Evolutionary conservation across 306 rosid genomes (phyloP), one percentile per base, ranked within the genome.

Genomic region (Lathyrus tuberosus): DNA sequence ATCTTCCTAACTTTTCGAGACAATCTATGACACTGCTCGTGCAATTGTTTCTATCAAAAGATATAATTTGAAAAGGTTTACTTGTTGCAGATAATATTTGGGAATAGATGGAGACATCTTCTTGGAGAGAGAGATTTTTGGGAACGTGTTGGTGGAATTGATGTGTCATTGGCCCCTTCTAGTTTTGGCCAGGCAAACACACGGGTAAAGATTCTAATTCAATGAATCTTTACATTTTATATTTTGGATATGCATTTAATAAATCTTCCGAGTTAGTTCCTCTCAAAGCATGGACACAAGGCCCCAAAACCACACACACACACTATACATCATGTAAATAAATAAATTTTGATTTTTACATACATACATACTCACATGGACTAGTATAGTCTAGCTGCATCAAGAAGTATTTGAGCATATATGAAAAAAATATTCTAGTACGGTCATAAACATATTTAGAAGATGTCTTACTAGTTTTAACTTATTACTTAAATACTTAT

Each of bases 181-280:
- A 83, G 96, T 88, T 90, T 94, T 88, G 98, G 97, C 70, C 97
- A 90, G 78, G 98, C 98, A 76, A 93, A 93, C 83, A 93, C 98
- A 47, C 79, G 86, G 90, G 98, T 90, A 82, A 71, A 56, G 70
- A 69, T 62, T 49, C 53, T 78, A 58, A 65, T 43, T 22, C 18
- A 22, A 46, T 42, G 47, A 57, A 26, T 71, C 13, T 20, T 78
- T 58, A 3, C 40, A 62, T 63, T 61, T 73, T 52, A 60, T 17
- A n/a, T 62, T 56, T 52, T 40, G 62, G 69, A 14, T 52, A 4
- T 80, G 67, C 38, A 26, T 56, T 62, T 65, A 24, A 38, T 73
- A 24, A 33, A 14, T 65, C 37, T 76, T 75, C 33, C 31, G 30
- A 54, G 14, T 59, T 26, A 58, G 65, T 63, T 65, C 53, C 47